phyloP scores from a whole-genome alignment of 169 alveolate genomes.

The Theileria luwenshuni region DNA sequence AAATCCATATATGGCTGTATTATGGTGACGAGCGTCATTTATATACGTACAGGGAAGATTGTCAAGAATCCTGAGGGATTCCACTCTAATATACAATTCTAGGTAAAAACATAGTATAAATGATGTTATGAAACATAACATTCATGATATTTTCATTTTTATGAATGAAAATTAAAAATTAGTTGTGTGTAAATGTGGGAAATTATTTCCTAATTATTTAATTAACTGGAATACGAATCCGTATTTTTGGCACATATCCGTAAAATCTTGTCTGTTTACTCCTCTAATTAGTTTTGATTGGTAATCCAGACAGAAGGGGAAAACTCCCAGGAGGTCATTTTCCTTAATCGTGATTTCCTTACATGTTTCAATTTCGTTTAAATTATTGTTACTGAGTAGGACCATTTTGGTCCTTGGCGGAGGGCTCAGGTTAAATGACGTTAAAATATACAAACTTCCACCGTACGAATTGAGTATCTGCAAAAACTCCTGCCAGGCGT shows the following conservation, averaged over 20 bases:
- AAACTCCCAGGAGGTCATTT: conserved; percentile 10
- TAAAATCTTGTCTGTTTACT: conserved; percentile 17
- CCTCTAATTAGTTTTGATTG: background rate
- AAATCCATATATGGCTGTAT: background rate
- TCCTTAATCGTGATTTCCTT: conserved; percentile 7
- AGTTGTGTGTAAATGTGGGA: conserved; percentile 9
- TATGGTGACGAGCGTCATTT: background rate
- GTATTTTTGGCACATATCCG: conserved; percentile 12
- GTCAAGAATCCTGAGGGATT: conserved; percentile 9
- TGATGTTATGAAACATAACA: conserved; percentile 1
- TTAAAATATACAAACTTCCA: conserved; percentile 70
- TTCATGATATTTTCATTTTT: background rate
- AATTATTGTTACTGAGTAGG: background rate
- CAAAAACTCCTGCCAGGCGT: conserved; percentile 67
- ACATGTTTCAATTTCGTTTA: background rate
- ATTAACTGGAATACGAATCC: conserved; percentile 13
- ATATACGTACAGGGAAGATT: background rate
- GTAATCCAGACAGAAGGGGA: conserved; percentile 28
- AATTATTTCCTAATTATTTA: background rate
- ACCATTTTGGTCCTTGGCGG: conserved; percentile 69
- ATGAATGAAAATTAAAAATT: too few species aligned
- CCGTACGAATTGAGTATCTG: conserved; percentile 54
- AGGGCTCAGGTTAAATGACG: conserved; percentile 71
- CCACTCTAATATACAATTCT: too few species aligned
- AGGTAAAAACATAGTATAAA: background rate